These are phyloP conservation scores for Psilocybe cyanescens DNA, from an alignment of 768 basidiomycete species.

Conservation along the genomic window DNA sequence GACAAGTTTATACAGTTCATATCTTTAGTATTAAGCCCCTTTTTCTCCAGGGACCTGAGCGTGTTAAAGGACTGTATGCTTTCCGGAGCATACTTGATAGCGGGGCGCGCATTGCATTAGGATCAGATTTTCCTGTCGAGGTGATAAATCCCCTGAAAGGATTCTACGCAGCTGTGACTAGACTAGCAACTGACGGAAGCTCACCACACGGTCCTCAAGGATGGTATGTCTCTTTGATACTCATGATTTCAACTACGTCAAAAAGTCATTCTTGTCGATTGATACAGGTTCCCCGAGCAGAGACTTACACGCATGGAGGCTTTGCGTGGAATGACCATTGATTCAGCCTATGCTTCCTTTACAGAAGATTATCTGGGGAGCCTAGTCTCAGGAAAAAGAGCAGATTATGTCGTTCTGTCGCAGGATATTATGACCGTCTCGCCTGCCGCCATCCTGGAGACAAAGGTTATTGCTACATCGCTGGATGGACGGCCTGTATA, in stretches of 20 bases:
- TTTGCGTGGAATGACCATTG: conserved; percentile 82
- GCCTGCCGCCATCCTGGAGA: conserved; percentile 57
- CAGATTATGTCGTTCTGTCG: conserved; percentile 83
- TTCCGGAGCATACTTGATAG: conserved; percentile 73
- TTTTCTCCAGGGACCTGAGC: conserved; percentile 67
- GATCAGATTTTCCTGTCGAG: conserved; percentile 92
- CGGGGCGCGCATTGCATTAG: conserved; percentile 73
- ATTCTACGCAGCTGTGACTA: conserved; percentile 85
- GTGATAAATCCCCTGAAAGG: conserved; percentile 81
- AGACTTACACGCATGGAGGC: conserved; percentile 77
- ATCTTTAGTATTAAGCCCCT: conserved; percentile 2
- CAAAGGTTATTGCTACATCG: conserved; percentile 75
- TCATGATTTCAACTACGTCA: no score
- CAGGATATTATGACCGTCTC: conserved; percentile 78
- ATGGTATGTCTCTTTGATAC: conserved; percentile 55
- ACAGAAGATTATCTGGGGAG: conserved; percentile 74
- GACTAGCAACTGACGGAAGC: conserved; percentile 67
- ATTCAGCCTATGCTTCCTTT: conserved; percentile 88
- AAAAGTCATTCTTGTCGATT: no score
- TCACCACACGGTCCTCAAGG: conserved; percentile 85
- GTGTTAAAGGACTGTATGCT: conserved; percentile 85
- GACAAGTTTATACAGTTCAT: conserved; percentile 19
- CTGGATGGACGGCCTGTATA: conserved; percentile 68
- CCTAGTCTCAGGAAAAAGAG: conserved; percentile 74
- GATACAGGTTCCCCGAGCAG: conserved; percentile 78